Evolutionary conservation across 805 yeast species (phyloP), one percentile per base, ranked within the genome.

Genomic region (Nakazawaea anatomiae): DNA sequence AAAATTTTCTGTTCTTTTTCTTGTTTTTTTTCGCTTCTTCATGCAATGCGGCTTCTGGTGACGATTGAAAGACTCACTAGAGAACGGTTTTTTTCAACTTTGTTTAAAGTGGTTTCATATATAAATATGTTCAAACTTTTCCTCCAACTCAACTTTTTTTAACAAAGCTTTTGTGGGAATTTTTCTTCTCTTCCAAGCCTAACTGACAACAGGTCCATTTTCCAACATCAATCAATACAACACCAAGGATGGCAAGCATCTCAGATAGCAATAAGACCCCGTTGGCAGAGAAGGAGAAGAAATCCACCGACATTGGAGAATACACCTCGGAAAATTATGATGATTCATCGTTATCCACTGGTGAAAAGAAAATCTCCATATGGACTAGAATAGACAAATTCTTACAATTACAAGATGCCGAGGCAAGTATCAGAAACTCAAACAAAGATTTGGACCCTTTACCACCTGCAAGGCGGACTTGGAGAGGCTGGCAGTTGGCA

Each of bases 401-500:
- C 25, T 6, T 51, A 6, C 25, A 38, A 27, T 32, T 51, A 18
- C 53, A 51, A 42, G 47, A 51, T 46, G 44, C 14, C 9, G 53
- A 51, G 6, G 50, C 29, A 8, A 46, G 39, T 30, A 31, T 39
- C 5, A 51, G 53, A 42, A 18, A 46, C 14, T 45, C 50, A n/a
- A 51, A 51, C 27, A 36, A 39, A 38, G 53, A 51, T 51, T 39
- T 51, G 41, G 62, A 59, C 42, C 59, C 59, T 12, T 52, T 60
- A 8, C 62, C 62, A 36, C 54, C 55, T 25, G 44, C 53, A 9
- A 53, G 60, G 48, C 51, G 62, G 35, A 58, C 60, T 4, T 59
- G 62, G 61, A 59, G 55, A 45, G 52, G 59, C 18, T 49, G 54
- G 53, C 52, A 57, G 39, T 52, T 59, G 36, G 57, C 57, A 11